These are phyloP conservation scores for Pezizomycotina sp. DNA, from an alignment of 2,329 filamentous ascomycete species.

Conservation along the genomic window DNA sequence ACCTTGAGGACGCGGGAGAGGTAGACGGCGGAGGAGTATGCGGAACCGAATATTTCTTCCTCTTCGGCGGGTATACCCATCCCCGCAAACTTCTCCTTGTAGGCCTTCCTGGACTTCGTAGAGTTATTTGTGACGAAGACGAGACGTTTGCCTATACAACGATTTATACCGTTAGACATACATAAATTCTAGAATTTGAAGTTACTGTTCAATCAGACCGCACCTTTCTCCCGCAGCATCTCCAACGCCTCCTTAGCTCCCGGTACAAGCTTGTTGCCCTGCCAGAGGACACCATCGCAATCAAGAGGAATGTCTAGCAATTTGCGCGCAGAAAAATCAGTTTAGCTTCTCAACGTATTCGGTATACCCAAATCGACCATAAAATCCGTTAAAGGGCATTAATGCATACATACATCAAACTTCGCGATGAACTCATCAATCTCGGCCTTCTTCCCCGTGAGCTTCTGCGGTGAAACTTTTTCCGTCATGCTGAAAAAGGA, in stretches of 20 bases:
- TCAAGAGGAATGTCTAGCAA: slow-evolving; percentile 77
- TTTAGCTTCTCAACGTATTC: neutral
- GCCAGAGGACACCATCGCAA: slow-evolving; percentile 97
- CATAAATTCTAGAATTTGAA: slow-evolving; percentile 15
- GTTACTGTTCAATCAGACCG: slow-evolving; percentile 18
- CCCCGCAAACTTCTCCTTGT: slow-evolving; percentile 72
- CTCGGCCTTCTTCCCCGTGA: slow-evolving; percentile 61
- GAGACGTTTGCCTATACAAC: slow-evolving; percentile 57
- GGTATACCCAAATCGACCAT: neutral
- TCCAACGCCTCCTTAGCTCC: slow-evolving; percentile 72
- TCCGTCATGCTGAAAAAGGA: too few species aligned
- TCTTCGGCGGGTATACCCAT: slow-evolving; percentile 64
- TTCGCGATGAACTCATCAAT: slow-evolving; percentile 72
- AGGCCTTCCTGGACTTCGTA: slow-evolving; percentile 84
- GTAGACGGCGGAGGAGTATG: slow-evolving; percentile 90
- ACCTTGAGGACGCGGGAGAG: slow-evolving; percentile 81
- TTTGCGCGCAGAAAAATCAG: neutral
- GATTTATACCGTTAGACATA: neutral
- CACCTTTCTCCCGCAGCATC: slow-evolving; percentile 66
- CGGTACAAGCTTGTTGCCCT: slow-evolving; percentile 75
- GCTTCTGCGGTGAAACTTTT: slow-evolving; percentile 36
- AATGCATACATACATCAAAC: slow-evolving; percentile 62
- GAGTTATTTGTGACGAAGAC: slow-evolving; percentile 99
- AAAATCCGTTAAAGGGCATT: neutral
- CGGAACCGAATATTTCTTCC: slow-evolving; percentile 89